Conservation (phyloP, 495 filamentous ascomycete genomes). For the Penicillium pulvis region DNA sequence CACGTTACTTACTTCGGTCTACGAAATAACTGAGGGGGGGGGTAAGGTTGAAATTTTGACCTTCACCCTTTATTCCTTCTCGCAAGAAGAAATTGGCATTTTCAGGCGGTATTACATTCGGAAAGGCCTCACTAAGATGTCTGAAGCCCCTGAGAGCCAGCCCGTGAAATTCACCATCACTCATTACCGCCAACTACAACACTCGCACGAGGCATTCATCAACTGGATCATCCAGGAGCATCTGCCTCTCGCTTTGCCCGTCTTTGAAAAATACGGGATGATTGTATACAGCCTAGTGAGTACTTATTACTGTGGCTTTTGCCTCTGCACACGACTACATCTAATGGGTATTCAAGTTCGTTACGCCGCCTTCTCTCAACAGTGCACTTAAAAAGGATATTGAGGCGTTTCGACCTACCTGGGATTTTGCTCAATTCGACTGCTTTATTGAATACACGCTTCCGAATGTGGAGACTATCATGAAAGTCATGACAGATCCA, state of each 20-base stretch:
- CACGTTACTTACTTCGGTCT: not conserved
- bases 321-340: not conserved
- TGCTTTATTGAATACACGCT: conserved; percentile 35
- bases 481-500: conserved; percentile 28
- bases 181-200: conserved; percentile 27
- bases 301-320: not conserved
- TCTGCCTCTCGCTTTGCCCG: conserved; percentile 31
- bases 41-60: not conserved
- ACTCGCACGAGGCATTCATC: conserved; percentile 35
- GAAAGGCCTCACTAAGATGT: conserved; percentile 6
- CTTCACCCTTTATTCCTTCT: not conserved
- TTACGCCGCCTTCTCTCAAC: conserved; percentile 30
- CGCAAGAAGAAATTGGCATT: not conserved
- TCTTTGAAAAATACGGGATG: conserved; percentile 33
- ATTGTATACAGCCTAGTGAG: conserved; percentile 30
- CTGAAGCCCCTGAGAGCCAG: conserved; percentile 11
- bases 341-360: conserved; percentile 23
- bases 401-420: conserved; percentile 15
- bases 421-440: conserved; percentile 35
- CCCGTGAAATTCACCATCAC: conserved; percentile 33
- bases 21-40: not conserved
- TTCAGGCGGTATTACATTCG: not conserved
- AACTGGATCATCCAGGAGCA: conserved; percentile 35
- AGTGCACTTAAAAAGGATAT: conserved; percentile 23
- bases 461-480: conserved; percentile 20